These are phyloP conservation scores for Diplocarpon rosae DNA, from an alignment of 2,329 filamentous ascomycete genomes.

Conservation along the genomic window DNA sequence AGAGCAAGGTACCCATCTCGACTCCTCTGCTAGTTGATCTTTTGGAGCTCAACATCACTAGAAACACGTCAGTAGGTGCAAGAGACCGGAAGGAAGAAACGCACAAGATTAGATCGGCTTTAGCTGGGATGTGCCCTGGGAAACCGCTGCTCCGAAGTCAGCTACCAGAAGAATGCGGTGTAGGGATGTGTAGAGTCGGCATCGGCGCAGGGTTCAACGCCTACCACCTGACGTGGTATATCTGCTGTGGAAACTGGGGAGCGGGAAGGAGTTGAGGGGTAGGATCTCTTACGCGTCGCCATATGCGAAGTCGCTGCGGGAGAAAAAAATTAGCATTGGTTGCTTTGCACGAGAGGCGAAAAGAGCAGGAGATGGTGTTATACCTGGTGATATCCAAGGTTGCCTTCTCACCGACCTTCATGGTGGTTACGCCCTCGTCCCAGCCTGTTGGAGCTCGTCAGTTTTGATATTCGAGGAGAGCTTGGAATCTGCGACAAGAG, in stretches of 20 bases:
- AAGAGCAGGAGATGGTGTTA: constrained; percentile 20
- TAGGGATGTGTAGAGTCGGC: background rate
- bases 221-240: constrained; percentile 1
- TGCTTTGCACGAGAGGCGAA: background rate
- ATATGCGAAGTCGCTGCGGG: constrained; percentile 51
- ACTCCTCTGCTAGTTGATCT: constrained; percentile 39
- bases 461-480: constrained; percentile 4
- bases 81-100: constrained; percentile 29
- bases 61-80: constrained; percentile 11
- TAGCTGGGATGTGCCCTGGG: constrained; percentile 63
- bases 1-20: background rate
- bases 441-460: constrained; percentile 43
- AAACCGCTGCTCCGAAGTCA: constrained; percentile 50
- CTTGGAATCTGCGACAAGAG: constrained; percentile 1
- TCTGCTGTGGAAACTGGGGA: background rate
- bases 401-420: constrained; percentile 87
- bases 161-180: background rate
- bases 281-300: constrained; percentile 41
- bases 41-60: constrained; percentile 60
- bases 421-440: constrained; percentile 75
- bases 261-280: background rate
- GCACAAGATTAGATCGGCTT: constrained; percentile 75
- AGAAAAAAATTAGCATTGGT: constrained; percentile 13
- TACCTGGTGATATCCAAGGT: constrained; percentile 72
- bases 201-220: background rate